Percentiles rank a stretch among this genome's conserved stretches.
phyloP scores from a whole-genome alignment of 176 grass and related monocot genomes.

The Oryza brachyantha region DNA sequence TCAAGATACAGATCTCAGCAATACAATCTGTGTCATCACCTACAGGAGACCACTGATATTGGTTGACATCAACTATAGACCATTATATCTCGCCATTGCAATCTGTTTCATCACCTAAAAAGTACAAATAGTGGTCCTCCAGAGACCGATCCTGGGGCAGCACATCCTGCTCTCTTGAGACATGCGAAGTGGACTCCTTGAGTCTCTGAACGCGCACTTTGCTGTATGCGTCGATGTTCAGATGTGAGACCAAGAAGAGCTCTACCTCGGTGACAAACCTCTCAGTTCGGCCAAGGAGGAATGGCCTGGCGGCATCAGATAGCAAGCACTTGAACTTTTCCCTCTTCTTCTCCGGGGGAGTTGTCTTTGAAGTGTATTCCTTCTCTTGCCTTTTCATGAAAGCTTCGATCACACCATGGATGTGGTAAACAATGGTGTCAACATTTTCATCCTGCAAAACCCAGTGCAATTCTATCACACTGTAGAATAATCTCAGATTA shows the following conservation, averaged over 20 bases:
- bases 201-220: slow-evolving; percentile 50
- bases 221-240: slow-evolving; percentile 77
- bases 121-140: slow-evolving; percentile 37
- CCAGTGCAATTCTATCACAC: neutral
- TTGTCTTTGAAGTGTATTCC: neutral
- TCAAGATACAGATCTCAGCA: neutral
- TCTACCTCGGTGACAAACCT: slow-evolving; percentile 68
- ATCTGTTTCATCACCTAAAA: slow-evolving; percentile 30
- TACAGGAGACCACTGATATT: neutral
- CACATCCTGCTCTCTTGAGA: slow-evolving; percentile 22
- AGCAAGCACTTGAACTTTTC: slow-evolving; percentile 61
- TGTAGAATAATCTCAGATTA: neutral
- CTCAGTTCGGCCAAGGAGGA: slow-evolving; percentile 56
- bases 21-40: neutral
- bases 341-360: slow-evolving; percentile 42
- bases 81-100: slow-evolving; percentile 34
- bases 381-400: slow-evolving; percentile 68
- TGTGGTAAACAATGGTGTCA: slow-evolving; percentile 71
- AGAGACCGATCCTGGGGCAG: slow-evolving; percentile 39
- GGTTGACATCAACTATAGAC: neutral
- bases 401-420: slow-evolving; percentile 67
- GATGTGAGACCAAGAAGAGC: slow-evolving; percentile 68
- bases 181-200: slow-evolving; percentile 34
- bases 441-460: slow-evolving; percentile 62
- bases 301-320: slow-evolving; percentile 58